Evolutionary conservation across 2,329 filamentous ascomycete species (phyloP).

Genomic region (Xylaria hypoxylon): DNA sequence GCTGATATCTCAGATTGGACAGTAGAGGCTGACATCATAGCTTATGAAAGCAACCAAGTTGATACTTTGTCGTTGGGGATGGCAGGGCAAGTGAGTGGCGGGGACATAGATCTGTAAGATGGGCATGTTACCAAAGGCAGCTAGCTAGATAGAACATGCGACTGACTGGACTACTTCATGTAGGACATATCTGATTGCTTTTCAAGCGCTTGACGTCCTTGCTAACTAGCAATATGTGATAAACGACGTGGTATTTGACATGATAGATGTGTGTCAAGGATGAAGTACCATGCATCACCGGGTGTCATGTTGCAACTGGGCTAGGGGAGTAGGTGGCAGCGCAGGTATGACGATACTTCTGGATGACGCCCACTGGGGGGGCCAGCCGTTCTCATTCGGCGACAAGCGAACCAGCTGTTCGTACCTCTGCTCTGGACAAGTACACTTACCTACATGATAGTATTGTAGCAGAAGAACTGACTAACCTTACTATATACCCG

Average conservation of each 20-base stretch:
- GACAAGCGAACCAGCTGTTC: conserved; percentile 5
- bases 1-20: not conserved
- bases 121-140: not conserved
- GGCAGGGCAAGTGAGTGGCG: not conserved
- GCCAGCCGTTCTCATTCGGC: conserved; percentile 4
- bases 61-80: not conserved
- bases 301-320: conserved; percentile 21
- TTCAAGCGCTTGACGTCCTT: not conserved
- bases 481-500: not conserved
- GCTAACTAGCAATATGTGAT: not conserved
- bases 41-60: conserved; percentile 6
- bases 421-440: not conserved
- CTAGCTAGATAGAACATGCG: not conserved
- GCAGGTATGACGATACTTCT: conserved; percentile 14
- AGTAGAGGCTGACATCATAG: conserved; percentile 13
- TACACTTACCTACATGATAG: not conserved
- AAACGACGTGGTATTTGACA: not conserved
- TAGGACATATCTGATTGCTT: not conserved
- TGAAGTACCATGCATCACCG: conserved; percentile 37
- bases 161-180: not conserved
- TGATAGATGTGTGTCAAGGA: conserved; percentile 14
- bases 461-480: not conserved
- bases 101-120: conserved; percentile 1
- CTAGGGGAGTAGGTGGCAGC: conserved; percentile 19
- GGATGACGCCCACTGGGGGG: not conserved